phyloP scores from a whole-genome alignment of 2,329 filamentous ascomycete genomes.

The Exserohilum turcica region DNA sequence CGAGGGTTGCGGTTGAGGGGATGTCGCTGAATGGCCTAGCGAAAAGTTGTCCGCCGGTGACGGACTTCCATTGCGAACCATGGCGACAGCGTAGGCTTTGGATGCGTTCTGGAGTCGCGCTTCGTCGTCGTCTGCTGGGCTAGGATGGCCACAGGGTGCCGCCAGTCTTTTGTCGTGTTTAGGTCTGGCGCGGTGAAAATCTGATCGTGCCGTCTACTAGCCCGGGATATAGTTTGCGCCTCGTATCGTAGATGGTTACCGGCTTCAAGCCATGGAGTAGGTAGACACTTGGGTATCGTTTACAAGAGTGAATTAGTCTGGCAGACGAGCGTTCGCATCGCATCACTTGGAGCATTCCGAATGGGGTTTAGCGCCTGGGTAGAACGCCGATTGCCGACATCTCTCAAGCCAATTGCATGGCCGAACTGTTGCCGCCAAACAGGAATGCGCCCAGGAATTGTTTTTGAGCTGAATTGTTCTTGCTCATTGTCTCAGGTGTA shows the following conservation, averaged over 20 bases:
- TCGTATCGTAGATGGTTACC: background rate
- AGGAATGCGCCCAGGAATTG: no score
- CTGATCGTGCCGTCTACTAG: background rate
- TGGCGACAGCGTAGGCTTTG: conserved; percentile 19
- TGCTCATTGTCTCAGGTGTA: no score
- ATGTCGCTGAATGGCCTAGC: conserved; percentile 46
- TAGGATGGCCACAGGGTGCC: conserved; percentile 4
- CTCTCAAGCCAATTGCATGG: background rate
- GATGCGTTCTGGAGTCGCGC: background rate
- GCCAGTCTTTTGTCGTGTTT: background rate
- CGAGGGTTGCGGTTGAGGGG: conserved; percentile 61
- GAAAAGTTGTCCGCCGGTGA: conserved; percentile 45
- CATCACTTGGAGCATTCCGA: conserved; percentile 18
- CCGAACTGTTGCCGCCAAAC: background rate
- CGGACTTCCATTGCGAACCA: conserved; percentile 48
- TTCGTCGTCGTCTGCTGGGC: conserved; percentile 2
- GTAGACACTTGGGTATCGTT: conserved; percentile 10
- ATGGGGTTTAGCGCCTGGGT: conserved; percentile 10
- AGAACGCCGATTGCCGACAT: conserved; percentile 2
- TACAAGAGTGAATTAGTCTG: conserved; percentile 17
- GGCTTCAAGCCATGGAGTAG: conserved; percentile 6
- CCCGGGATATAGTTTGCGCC: background rate
- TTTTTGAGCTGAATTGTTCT: no score
- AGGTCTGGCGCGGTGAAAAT: background rate
- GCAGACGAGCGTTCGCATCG: conserved; percentile 14